A percentile compares a stretch with the other conserved stretches of the same genome.
Conservation (phyloP, 1,139 yeast genomes). For the Petasospora rhodanensis region DNA sequence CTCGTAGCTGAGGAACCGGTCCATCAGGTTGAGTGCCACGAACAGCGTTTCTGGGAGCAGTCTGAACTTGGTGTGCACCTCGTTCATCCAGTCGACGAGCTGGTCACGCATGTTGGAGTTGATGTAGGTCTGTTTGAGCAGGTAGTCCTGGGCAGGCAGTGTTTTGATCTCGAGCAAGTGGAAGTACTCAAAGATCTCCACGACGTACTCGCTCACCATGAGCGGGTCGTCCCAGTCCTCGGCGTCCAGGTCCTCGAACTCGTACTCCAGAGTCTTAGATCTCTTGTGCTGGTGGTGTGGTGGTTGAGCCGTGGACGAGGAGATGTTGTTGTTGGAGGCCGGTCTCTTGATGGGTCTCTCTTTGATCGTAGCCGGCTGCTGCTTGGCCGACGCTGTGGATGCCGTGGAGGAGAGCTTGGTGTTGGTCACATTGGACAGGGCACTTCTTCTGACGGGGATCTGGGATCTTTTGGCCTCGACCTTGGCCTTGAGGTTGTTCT, state of each 20-base stretch:
- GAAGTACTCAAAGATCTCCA: constrained; percentile 76
- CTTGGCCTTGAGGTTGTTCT: constrained; percentile 13
- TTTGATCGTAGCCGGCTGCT: too few relatives aligned
- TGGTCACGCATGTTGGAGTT: constrained; percentile 81
- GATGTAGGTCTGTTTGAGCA: constrained; percentile 59
- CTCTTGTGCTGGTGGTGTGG: constrained; percentile 16
- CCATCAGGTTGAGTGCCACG: constrained; percentile 84
- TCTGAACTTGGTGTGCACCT: constrained; percentile 82
- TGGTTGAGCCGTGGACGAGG: neutral
- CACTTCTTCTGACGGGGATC: constrained; percentile 26
- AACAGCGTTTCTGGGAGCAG: constrained; percentile 85
- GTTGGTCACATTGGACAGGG: constrained; percentile 25
- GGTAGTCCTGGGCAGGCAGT: constrained; percentile 68
- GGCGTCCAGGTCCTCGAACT: constrained; percentile 89
- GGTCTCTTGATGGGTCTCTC: constrained; percentile 21
- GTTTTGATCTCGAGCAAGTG: constrained; percentile 66
- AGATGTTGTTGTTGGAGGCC: constrained; percentile 20
- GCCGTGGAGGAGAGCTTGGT: constrained; percentile 12
- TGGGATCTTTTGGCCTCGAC: constrained; percentile 18
- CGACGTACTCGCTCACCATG: constrained; percentile 87
- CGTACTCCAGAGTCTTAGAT: constrained; percentile 33
- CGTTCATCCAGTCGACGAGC: constrained; percentile 92
- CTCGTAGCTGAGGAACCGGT: constrained; percentile 77
- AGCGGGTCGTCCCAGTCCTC: constrained; percentile 85
- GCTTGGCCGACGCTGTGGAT: neutral